Evolutionary conservation across 345 rosid genomes (phyloP).

Genomic region (Heritiera fomes): DNA sequence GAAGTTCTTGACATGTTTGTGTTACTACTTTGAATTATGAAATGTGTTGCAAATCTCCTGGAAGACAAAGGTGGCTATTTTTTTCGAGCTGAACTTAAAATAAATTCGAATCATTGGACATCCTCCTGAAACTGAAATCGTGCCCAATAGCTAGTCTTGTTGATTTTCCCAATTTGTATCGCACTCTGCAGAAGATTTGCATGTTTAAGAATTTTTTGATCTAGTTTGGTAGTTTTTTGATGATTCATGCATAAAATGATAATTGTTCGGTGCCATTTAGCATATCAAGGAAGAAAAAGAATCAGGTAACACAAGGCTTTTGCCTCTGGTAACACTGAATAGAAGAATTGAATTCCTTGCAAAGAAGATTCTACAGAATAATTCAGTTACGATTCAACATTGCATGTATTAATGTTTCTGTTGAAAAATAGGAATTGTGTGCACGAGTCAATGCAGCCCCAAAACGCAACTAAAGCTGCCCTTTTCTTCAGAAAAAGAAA

Average conservation of each 20-base stretch:
- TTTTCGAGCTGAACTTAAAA: too few relatives aligned
- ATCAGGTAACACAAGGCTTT: neutral
- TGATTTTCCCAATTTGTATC: neutral
- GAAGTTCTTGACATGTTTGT: neutral
- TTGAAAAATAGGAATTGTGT: neutral
- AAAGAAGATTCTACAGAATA: constrained; percentile 10
- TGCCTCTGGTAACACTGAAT: neutral
- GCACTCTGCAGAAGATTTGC: neutral
- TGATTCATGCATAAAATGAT: neutral
- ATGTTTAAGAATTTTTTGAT: neutral
- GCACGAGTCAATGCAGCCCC: constrained; percentile 24
- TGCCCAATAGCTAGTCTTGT: neutral
- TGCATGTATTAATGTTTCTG: constrained; percentile 10
- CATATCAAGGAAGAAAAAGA: neutral
- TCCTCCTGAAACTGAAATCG: too few relatives aligned
- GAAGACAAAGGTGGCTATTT: neutral
- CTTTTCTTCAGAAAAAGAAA: constrained; percentile 20
- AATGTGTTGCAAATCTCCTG: neutral
- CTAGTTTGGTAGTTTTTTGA: neutral
- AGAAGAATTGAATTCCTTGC: neutral
- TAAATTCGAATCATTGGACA: too few relatives aligned
- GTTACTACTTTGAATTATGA: neutral
- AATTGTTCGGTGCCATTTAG: neutral
- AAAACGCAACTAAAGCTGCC: constrained; percentile 36
- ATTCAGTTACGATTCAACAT: neutral